phyloP scores from a whole-genome alignment of 306 rosid genomes.

The Vigna mungo region DNA sequence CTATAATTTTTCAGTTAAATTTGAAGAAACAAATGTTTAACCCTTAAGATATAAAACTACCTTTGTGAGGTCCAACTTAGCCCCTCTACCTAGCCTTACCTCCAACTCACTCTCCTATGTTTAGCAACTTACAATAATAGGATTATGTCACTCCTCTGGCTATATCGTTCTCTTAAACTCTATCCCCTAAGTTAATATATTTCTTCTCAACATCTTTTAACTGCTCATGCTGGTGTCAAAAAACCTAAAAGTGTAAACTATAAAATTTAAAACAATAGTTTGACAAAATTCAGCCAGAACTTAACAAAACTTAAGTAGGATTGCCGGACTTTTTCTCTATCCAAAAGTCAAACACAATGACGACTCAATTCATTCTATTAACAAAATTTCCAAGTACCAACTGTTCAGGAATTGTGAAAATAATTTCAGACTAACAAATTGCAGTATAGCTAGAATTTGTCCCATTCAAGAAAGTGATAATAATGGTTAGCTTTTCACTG shows the following conservation, averaged over 20 bases:
- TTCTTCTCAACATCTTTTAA: not conserved
- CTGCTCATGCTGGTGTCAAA: not conserved
- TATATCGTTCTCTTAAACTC: not conserved
- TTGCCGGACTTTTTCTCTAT: not conserved
- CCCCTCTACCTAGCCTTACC: not conserved
- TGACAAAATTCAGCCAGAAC: not conserved
- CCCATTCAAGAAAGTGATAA: constrained; percentile 14
- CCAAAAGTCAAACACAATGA: not conserved
- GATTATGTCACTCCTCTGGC: not conserved
- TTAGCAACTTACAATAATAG: not conserved
- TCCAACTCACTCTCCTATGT: not conserved
- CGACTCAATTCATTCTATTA: not conserved
- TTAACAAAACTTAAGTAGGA: not conserved
- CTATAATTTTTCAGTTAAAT: too few relatives aligned
- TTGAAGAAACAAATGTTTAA: too few relatives aligned
- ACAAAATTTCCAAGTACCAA: not conserved
- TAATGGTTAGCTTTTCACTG: too few relatives aligned
- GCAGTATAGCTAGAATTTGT: not conserved
- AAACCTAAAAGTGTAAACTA: not conserved
- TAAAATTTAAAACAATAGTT: not conserved
- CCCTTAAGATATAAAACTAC: not conserved
- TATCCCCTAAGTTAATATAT: not conserved
- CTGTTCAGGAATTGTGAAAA: not conserved
- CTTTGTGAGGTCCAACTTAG: not conserved
- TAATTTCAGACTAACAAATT: not conserved